Evolutionary conservation across 2,329 filamentous ascomycete genomes (phyloP).

Genomic region (Helotiales sp.): DNA sequence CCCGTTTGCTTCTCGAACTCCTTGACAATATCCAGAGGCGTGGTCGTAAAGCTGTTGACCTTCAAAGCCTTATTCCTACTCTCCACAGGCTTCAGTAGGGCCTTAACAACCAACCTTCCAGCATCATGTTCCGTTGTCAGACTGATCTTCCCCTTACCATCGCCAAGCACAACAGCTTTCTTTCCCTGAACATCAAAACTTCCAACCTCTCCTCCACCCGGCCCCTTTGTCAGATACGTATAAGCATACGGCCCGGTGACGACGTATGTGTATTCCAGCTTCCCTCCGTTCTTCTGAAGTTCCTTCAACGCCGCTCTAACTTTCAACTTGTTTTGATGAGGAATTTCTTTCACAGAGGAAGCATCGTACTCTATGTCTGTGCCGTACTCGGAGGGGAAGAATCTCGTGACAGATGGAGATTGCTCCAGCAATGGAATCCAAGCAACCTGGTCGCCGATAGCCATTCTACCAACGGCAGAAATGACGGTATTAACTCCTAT

Average conservation of each 20-base stretch:
- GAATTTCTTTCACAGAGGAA: conserved; percentile 58
- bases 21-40: conserved; percentile 38
- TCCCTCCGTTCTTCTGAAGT: conserved; percentile 35
- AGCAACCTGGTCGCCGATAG: conserved; percentile 58
- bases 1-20: conserved; percentile 36
- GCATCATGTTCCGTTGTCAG: conserved; percentile 70
- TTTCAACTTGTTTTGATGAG: conserved; percentile 69
- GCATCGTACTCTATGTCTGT: conserved; percentile 55
- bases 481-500: conserved; percentile 62
- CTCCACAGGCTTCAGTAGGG: conserved; percentile 38
- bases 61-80: conserved; percentile 37
- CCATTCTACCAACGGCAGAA: conserved; percentile 63
- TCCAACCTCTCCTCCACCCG: conserved; percentile 49
- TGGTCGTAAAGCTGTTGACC: conserved; percentile 38
- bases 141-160: conserved; percentile 61
- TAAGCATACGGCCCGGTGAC: conserved; percentile 71
- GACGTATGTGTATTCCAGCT: conserved; percentile 63
- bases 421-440: conserved; percentile 61
- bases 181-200: conserved; percentile 58
- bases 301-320: conserved; percentile 62
- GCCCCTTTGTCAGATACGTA: conserved; percentile 50
- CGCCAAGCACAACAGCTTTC: conserved; percentile 61
- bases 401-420: conserved; percentile 61
- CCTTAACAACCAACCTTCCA: conserved; percentile 37
- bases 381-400: conserved; percentile 59